Percentiles rank a stretch among this genome's conserved stretches.
Evolutionary conservation across 139 green algal genomes (phyloP).

Genomic region (Tetraselmis striata): DNA sequence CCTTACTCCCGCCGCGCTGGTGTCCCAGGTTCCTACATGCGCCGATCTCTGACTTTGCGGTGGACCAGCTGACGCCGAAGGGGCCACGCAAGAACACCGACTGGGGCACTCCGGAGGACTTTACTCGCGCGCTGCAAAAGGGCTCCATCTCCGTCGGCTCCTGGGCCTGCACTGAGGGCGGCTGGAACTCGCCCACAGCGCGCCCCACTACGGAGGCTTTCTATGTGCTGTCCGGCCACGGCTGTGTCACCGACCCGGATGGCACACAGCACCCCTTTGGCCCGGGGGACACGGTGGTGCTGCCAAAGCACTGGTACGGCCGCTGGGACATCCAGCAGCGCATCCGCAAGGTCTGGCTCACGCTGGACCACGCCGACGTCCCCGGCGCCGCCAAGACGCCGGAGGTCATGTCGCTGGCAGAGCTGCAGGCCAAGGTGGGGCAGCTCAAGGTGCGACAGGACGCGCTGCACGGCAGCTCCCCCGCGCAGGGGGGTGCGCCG

Average conservation of each 20-base stretch:
- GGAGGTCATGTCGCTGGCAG: slow-evolving; percentile 6
- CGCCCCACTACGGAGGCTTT: slow-evolving; percentile 11
- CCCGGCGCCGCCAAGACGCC: neutral
- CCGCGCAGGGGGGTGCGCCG: neutral
- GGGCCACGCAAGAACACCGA: slow-evolving; percentile 8
- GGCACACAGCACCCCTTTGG: slow-evolving; percentile 15
- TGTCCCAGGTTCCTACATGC: slow-evolving; percentile 2
- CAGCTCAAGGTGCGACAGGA: neutral
- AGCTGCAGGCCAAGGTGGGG: neutral
- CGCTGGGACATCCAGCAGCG: slow-evolving; percentile 5
- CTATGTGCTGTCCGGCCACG: slow-evolving; percentile 6
- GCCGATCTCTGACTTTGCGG: slow-evolving; percentile 1
- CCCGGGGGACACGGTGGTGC: slow-evolving; percentile 8
- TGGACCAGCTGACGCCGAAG: slow-evolving; percentile 10
- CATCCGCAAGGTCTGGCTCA: slow-evolving; percentile 16
- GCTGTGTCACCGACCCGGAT: slow-evolving; percentile 9
- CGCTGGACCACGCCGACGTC: slow-evolving; percentile 5
- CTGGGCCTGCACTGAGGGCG: slow-evolving; percentile 16
- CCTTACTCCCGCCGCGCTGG: neutral
- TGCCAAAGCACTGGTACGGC: slow-evolving; percentile 11
- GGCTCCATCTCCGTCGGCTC: neutral
- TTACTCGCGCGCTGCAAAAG: neutral
- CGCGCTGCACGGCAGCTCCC: neutral
- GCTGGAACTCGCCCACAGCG: neutral
- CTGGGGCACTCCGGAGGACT: slow-evolving; percentile 9